A percentile compares a stretch with the other conserved stretches of the same genome.
Evolutionary conservation across 176 grass and related monocot genomes (phyloP).

Genomic region (Phoenix roebelenii): DNA sequence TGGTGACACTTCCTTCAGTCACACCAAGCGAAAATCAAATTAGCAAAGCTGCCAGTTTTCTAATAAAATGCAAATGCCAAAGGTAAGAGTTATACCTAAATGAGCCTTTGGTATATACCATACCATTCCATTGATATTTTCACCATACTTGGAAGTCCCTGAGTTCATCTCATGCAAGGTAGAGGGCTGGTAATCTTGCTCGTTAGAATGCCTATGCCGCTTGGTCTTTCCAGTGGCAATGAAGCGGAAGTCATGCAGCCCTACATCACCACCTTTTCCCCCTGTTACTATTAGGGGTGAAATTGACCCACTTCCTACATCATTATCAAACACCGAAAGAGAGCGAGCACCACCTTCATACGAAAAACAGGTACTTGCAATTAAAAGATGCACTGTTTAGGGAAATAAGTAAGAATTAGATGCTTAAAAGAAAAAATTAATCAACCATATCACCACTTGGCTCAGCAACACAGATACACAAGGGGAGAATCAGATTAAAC

Average conservation of each 20-base stretch:
- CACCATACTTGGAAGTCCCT: slow-evolving; percentile 22
- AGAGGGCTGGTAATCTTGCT: slow-evolving; percentile 29
- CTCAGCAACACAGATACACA: no score
- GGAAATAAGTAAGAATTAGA: neutral
- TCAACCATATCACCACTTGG: no score
- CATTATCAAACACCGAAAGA: slow-evolving; percentile 68
- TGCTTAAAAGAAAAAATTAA: slow-evolving; percentile 1
- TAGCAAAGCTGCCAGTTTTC: slow-evolving; percentile 24
- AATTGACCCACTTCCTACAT: slow-evolving; percentile 60
- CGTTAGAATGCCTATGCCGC: slow-evolving; percentile 33
- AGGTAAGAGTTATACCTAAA: slow-evolving; percentile 44
- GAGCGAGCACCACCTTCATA: slow-evolving; percentile 79
- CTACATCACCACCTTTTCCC: slow-evolving; percentile 77
- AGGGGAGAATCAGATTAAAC: no score
- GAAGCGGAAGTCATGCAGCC: slow-evolving; percentile 82
- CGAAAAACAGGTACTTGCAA: slow-evolving; percentile 13
- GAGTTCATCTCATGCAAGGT: slow-evolving; percentile 27
- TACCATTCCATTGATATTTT: slow-evolving; percentile 55
- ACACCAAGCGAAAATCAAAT: slow-evolving; percentile 11
- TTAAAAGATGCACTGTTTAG: slow-evolving; percentile 3
- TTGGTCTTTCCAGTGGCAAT: slow-evolving; percentile 67
- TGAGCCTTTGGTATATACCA: slow-evolving; percentile 97
- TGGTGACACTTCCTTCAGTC: slow-evolving; percentile 70
- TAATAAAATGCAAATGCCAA: slow-evolving; percentile 19
- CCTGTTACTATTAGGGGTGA: slow-evolving; percentile 77